Evolutionary conservation across 2,329 filamentous ascomycete species (phyloP), one percentile per base, ranked within the genome.

Genomic region (Ilyonectria sp.): DNA sequence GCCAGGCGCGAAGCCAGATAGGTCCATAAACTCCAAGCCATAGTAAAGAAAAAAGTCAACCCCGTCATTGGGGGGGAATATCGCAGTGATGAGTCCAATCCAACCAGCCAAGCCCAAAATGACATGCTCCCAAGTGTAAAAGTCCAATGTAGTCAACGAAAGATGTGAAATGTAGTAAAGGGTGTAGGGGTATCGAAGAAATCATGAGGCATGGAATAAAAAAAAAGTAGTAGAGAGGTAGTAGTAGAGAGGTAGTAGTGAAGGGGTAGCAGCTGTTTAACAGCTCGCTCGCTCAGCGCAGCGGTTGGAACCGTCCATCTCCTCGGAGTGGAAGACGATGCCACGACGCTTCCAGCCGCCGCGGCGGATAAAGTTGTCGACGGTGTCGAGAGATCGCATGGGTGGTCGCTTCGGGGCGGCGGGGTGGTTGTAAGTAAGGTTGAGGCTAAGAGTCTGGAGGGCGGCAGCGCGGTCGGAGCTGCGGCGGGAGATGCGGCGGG

Each of bases 321-420:
- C 80, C 31, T 81, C 75, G 35, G 76, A 69, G 62, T 80, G 74
- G 63, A 84, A 83, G 75, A 83, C 76, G 47, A 84, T 79, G 56
- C 81, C 82, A 13, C 81, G 76, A 61, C 82, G 77, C 78, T 84
- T 84, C 82, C 82, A 84, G 37, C 82, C 81, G 43, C 82, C 81
- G 17, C 81, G 80, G 76, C 82, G 82, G 70, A 82, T 77, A 40
- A 82, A 82, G 71, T 83, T 77, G 54, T 84, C 81, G 69, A 84
- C 78, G 65, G 76, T 79, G 73, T 82, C 80, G 54, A 80, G 74
- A 10, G 79, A 77, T 72, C 78, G 77, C 75, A 83, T 79, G 13
- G 78, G 77, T n/a, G 82, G 82, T 17, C 82, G 74, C 65, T 74
- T 75, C 19, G 78, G 75, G 11, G 76, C 68, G 6, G 69, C 71